Evolutionary conservation across 2,329 filamentous ascomycete genomes (phyloP).

Genomic region (Colletotrichum orchidophilum): DNA sequence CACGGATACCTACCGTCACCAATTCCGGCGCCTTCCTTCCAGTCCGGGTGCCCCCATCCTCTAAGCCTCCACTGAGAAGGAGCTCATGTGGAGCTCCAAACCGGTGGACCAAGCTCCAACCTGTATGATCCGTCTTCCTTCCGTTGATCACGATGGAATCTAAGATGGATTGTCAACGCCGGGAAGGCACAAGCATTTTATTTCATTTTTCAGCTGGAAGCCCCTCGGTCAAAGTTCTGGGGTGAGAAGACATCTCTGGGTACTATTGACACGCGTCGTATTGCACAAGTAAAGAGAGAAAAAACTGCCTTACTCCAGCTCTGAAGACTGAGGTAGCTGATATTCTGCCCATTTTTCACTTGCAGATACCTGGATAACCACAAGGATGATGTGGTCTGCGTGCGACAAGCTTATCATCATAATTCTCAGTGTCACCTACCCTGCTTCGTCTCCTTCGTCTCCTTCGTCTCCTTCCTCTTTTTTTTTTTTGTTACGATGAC

Average conservation of each 20-base stretch:
- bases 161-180: background rate
- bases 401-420: background rate
- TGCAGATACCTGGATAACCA: background rate
- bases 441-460: too few species aligned
- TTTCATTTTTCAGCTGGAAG: too few species aligned
- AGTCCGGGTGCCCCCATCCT: constrained; percentile 11
- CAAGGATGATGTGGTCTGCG: background rate
- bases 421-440: too few species aligned
- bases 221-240: background rate
- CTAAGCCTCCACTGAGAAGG: background rate
- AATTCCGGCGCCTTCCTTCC: background rate
- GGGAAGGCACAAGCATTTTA: too few species aligned
- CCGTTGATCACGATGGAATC: background rate
- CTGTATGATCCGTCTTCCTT: background rate
- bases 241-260: background rate
- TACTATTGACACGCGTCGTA: too few species aligned
- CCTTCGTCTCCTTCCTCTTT: too few species aligned
- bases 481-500: background rate
- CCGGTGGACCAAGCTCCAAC: constrained; percentile 26
- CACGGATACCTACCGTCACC: constrained; percentile 4
- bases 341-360: background rate
- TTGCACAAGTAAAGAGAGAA: background rate
- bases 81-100: constrained; percentile 27
- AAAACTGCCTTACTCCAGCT: background rate
- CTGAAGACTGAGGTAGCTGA: background rate